Evolutionary conservation across 441 rosid genomes (phyloP), one percentile per base, ranked within the genome.

Genomic region (Adansonia grandidieri): DNA sequence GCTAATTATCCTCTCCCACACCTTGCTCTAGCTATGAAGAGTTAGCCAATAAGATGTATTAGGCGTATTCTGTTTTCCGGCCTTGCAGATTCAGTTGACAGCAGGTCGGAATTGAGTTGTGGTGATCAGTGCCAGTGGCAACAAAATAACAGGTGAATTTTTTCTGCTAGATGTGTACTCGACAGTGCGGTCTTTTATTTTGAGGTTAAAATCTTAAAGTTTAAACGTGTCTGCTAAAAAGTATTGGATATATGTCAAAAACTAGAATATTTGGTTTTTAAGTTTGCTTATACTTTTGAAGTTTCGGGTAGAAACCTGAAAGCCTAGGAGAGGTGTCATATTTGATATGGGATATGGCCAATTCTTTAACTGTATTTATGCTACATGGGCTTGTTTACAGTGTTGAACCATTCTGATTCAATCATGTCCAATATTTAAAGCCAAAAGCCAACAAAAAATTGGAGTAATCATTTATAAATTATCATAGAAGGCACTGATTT

Each of bases 81-180:
- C 22, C 77, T 28, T 22, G 70, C 78, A 75, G 74, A 19, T 70
- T 63, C 80, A 45, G 15, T 32, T 28, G 75, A 62, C n/a, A 50
- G 60, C 44, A 53, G 71, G 54, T 1, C n/a, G 7, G 75, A 66
- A 9, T 44, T 58, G 69, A 76, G 81, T 64, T 73, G 78, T 22
- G 32, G 69, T 66, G 72, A 77, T 19, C 28, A 24, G 28, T 24
- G 28, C 28, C 69, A 78, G 62, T 71, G 76, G 63, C 75, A 44
- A 2, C 62, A 24, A 6, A 44, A 57, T 42, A n/a, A 64, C 13
- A 56, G 75, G 88, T 82, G 74, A 13, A 24, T 72, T 28, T 48
- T 73, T 13, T 24, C 15, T 51, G 44, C 76, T 17, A 3, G 10
- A 9, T 3, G 28, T 20, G 3, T 60, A 13, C 37, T 20, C 37